Base-by-base conservation (phyloP, 1,284 basidiomycete species). In the Volvariella volvacea region DNA sequence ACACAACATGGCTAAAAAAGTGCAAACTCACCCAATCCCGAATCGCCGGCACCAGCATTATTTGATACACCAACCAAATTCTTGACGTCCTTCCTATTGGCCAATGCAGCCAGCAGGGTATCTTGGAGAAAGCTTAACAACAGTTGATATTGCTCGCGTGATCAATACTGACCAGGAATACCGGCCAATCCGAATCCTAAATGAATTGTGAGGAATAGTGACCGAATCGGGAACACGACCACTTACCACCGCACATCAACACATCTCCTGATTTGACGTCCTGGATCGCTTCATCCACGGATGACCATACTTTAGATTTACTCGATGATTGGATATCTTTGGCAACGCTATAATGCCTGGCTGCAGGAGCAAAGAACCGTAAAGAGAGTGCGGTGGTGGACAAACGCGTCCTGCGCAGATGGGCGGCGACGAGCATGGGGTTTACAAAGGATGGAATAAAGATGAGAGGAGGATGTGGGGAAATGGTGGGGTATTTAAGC, bases 1-100 rank as follows among this genome's bases (percentile, higher is more conserved):
- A 36, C 15, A 20, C 19, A 6, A 20, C n/a, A 7, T 36, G 6
- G 25, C 12, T 12, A 6, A 28, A 6, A 28, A 28, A 28, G n/a
- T n/a, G 2, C 22, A 43, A 41, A 48, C 76, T 55, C 54, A 88
- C 91, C 91, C 32, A 96, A 74, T 38, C 92, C 92, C 30, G 71
- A 78, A 49, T 86, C 76, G 28, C 80, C 81, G 21, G 80, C 73
- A 14, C 92, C 92, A 34, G 88, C 88, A 66, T 96, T 95, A 64
- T 96, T 96, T 12, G 91, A 93, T 32, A 94, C 85, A 37, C 83
- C 89, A 14, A 83, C 93, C 41, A 96, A 67, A 52, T 82, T 72
- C 36, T 62, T 68, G 22, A 95, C 76, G 28, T 91, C 85, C 47
- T 75, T 76, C 45, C 88, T 76, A 55, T 79, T 78, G 16, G 78